A percentile compares a stretch with the other conserved stretches of the same genome.
These are phyloP conservation scores for Lachancea thermotolerans DNA, from an alignment of 805 yeast species.

Conservation along the genomic window DNA sequence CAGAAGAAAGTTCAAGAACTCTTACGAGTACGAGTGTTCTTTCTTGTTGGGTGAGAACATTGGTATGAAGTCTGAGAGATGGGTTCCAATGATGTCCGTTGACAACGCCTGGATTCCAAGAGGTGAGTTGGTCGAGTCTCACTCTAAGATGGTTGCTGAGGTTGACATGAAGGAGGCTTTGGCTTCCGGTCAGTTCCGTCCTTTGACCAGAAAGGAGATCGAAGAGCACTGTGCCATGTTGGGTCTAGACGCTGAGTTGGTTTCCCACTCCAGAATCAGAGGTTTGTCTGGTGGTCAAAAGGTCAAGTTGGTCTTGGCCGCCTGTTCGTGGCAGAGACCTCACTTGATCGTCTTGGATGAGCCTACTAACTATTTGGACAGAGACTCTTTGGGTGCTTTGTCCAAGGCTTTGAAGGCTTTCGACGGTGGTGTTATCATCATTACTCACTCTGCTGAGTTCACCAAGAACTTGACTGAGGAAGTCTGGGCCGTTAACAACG, in stretches of 20 bases:
- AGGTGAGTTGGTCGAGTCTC: slow-evolving; percentile 95
- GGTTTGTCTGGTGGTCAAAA: slow-evolving; percentile 99
- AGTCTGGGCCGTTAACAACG: slow-evolving; percentile 99
- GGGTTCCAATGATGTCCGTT: slow-evolving; percentile 99
- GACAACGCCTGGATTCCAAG: slow-evolving; percentile 99
- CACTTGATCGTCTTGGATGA: slow-evolving; percentile 98
- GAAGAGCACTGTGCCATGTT: slow-evolving; percentile 98
- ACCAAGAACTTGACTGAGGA: slow-evolving; percentile 99
- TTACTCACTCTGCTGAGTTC: slow-evolving; percentile 99
- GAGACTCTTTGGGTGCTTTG: slow-evolving; percentile 99
- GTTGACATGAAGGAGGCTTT: slow-evolving; percentile 99
- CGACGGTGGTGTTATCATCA: slow-evolving; percentile 99
- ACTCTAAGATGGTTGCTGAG: slow-evolving; percentile 98
- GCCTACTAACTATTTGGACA: slow-evolving; percentile 98
- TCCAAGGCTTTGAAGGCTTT: slow-evolving; percentile 97
- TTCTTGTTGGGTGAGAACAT: slow-evolving; percentile 97
- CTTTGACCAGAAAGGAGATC: slow-evolving; percentile 99
- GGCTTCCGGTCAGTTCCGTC: slow-evolving; percentile 99
- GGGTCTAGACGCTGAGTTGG: slow-evolving; percentile 98
- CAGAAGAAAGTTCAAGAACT: slow-evolving; percentile 99
- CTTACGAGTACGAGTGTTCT: slow-evolving; percentile 98
- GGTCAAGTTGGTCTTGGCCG: slow-evolving; percentile 99
- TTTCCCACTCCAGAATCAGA: slow-evolving; percentile 99
- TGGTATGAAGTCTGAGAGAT: slow-evolving; percentile 98
- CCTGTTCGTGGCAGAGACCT: slow-evolving; percentile 99